A percentile compares a stretch with the other conserved stretches of the same genome.
phyloP scores from a whole-genome alignment of 768 basidiomycete genomes.

The Mrakia blollopis region DNA sequence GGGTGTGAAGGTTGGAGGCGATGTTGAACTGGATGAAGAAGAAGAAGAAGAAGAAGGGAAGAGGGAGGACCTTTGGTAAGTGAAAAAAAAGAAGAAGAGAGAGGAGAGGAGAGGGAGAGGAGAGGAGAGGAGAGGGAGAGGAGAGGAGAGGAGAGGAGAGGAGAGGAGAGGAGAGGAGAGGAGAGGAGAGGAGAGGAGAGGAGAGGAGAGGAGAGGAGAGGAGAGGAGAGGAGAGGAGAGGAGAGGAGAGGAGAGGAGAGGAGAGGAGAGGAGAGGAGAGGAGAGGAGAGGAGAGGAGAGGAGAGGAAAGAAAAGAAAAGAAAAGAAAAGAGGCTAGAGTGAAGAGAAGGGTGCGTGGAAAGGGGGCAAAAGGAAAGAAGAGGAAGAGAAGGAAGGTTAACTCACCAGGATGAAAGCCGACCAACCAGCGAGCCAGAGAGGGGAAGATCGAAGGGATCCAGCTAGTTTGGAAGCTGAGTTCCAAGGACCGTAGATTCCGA shows the following conservation, averaged over 20 bases:
- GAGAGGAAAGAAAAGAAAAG: background rate
- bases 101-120: background rate
- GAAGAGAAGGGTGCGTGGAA: no score
- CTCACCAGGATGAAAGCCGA: conserved; percentile 66
- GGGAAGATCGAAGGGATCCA: conserved; percentile 58
- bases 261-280: no score
- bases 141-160: background rate
- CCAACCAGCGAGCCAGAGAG: conserved; percentile 62
- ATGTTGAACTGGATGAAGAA: conserved; percentile 69
- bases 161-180: background rate
- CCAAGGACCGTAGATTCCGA: conserved; percentile 72
- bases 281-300: no score
- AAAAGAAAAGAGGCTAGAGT: no score
- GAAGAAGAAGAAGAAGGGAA: background rate
- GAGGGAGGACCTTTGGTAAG: background rate
- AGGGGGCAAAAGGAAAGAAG: no score
- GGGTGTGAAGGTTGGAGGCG: conserved; percentile 75
- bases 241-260: no score
- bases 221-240: no score
- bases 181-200: conserved; percentile 43
- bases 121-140: background rate
- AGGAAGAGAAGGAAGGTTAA: no score
- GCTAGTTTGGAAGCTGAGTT: conserved; percentile 64
- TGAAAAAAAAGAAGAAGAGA: background rate
- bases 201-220: no score